A percentile compares a stretch with the other conserved stretches of the same genome.
phyloP scores from a whole-genome alignment of 805 yeast genomes.

The Metschnikowia koreensis region DNA sequence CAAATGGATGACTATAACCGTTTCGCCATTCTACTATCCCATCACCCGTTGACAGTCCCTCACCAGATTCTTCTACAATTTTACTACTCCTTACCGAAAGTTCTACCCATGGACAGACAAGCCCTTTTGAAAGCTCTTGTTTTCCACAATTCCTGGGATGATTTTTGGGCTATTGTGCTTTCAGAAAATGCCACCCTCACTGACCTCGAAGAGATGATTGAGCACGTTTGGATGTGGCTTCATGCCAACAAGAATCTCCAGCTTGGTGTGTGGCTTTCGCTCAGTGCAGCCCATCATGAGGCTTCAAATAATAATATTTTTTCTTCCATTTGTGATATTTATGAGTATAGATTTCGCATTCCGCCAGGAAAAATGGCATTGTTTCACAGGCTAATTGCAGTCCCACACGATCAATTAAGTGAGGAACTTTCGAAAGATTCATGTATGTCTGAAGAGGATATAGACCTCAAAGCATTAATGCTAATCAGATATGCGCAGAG shows the following conservation, averaged over 20 bases:
- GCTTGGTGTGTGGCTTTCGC: constrained; percentile 28
- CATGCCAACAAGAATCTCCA: constrained; percentile 18
- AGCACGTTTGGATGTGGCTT: constrained; percentile 23
- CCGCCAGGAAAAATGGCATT: constrained; percentile 3
- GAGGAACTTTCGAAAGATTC: background rate
- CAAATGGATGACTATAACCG: constrained; percentile 30
- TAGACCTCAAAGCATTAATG: constrained; percentile 2
- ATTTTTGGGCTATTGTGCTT: constrained; percentile 31
- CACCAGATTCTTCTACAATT: constrained; percentile 22
- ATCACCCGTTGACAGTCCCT: constrained; percentile 34
- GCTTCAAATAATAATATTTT: constrained; percentile 15
- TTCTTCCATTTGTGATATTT: constrained; percentile 20
- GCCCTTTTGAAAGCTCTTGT: constrained; percentile 27
- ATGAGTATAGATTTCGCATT: constrained; percentile 17
- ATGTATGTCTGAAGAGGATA: background rate
- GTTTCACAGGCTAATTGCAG: constrained; percentile 1
- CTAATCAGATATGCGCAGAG: background rate
- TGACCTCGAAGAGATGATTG: constrained; percentile 39
- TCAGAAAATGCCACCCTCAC: constrained; percentile 28
- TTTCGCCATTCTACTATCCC: constrained; percentile 28
- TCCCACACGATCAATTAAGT: background rate
- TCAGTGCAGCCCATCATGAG: constrained; percentile 20
- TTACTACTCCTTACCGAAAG: constrained; percentile 16
- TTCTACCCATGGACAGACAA: constrained; percentile 20
- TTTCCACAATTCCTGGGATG: constrained; percentile 30